These are phyloP conservation scores for Rutstroemia sp. DNA, from an alignment of 2,329 filamentous ascomycete genomes.

Conservation along the genomic window DNA sequence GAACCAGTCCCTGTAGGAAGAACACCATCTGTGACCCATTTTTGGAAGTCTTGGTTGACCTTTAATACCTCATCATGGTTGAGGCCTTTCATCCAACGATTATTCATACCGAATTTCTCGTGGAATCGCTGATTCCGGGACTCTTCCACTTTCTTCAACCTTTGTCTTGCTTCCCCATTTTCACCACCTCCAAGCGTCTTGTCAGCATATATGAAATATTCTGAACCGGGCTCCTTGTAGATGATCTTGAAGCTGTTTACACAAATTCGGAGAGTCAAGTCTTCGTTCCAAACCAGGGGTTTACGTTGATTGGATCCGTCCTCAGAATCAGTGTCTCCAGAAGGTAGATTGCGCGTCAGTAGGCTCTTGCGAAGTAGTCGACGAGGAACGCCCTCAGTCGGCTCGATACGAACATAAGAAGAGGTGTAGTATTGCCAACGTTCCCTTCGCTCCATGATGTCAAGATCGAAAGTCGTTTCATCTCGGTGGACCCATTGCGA, in stretches of 20 bases:
- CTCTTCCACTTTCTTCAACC: constrained; percentile 30
- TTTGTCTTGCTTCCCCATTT: constrained; percentile 26
- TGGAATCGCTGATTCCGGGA: constrained; percentile 38
- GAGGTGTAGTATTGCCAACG: constrained; percentile 95
- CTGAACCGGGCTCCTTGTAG: constrained; percentile 63
- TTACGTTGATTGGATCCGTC: constrained; percentile 53
- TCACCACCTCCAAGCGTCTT: constrained; percentile 32
- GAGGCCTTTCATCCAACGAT: constrained; percentile 41
- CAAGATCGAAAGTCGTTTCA: constrained; percentile 74
- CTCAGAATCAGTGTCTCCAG: constrained; percentile 53
- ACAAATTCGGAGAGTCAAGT: constrained; percentile 65
- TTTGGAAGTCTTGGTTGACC: constrained; percentile 38
- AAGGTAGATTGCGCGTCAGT: constrained; percentile 63
- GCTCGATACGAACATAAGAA: constrained; percentile 80
- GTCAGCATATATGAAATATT: constrained; percentile 58
- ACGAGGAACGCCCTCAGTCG: constrained; percentile 70
- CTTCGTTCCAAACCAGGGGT: constrained; percentile 55
- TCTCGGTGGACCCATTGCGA: constrained; percentile 64
- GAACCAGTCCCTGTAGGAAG: constrained; percentile 1
- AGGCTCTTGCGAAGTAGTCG: constrained; percentile 57
- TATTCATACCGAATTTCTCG: constrained; percentile 46
- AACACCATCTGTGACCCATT: constrained; percentile 34
- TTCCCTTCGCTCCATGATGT: constrained; percentile 76
- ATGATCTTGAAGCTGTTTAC: constrained; percentile 72
- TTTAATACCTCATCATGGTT: constrained; percentile 42